Conservation (phyloP, 805 yeast species). For the Hermanozyma aechmeae region DNA sequence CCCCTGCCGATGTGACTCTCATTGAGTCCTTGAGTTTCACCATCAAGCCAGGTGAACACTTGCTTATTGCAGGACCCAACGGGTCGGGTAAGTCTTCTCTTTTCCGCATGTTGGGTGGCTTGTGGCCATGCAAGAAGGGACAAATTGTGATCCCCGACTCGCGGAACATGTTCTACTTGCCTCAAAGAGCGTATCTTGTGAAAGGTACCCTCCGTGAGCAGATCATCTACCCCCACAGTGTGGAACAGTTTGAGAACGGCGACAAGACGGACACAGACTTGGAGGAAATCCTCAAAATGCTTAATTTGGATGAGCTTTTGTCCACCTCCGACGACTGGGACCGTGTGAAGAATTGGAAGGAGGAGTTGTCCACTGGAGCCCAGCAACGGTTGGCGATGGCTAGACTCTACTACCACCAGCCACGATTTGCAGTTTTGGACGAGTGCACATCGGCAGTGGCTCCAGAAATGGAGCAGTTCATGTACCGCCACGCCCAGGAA, state of each 20-base stretch:
- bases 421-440: conserved; percentile 89
- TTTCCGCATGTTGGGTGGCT: conserved; percentile 83
- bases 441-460: conserved; percentile 95
- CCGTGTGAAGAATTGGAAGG: conserved; percentile 73
- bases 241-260: conserved; percentile 41
- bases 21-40: conserved; percentile 60
- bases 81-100: conserved; percentile 94
- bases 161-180: conserved; percentile 73
- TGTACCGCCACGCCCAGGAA: conserved; percentile 75
- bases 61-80: conserved; percentile 89
- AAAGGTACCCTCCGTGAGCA: conserved; percentile 79
- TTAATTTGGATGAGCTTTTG: conserved; percentile 52
- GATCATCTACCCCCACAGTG: conserved; percentile 77
- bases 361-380: conserved; percentile 80
- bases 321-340: conserved; percentile 37
- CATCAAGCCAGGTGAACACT: conserved; percentile 72
- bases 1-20: conserved; percentile 75
- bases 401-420: conserved; percentile 80
- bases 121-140: conserved; percentile 75
- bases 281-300: conserved; percentile 41
- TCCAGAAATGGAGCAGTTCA: conserved; percentile 80
- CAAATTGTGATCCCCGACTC: conserved; percentile 54
- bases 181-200: conserved; percentile 85
- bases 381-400: conserved; percentile 94
- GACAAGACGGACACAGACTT: conserved; percentile 41